Evolutionary conservation across 352 stramenopile genomes (phyloP), one percentile per base, ranked within the genome.

Genomic region (Thalassiosira mediterranea): DNA sequence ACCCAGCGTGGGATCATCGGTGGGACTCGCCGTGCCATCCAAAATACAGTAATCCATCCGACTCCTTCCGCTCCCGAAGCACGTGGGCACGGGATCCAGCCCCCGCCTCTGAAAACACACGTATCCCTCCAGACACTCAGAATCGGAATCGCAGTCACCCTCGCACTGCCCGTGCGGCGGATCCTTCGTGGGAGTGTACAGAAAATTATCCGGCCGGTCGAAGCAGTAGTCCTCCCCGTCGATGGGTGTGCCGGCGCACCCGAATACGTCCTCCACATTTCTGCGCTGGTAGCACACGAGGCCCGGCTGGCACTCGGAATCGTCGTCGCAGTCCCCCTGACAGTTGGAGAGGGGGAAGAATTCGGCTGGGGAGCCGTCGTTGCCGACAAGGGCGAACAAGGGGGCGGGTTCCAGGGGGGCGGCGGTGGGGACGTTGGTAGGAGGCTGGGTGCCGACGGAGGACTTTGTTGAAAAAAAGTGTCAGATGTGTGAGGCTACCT

Each of bases 171-270:
- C 34, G 34, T 7, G 34, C 7, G 34, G 34, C 49, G 4, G 25
- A 32, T 4, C 21, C 5, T 26, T 53, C 7, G 8, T 53, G 5
- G 5, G 5, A 1, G 19, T 19, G 19, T 25, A 37, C 26, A 60
- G 51, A n/a, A 42, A 60, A 13, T 60, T 40, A 1, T 2, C 25
- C 11, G 51, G 51, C 8, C 51, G 69, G 5, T 60, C 34, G 48
- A 62, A 66, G 32, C 78, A 86, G 34, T 72, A 86, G 21, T 80
- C 72, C n/a, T 21, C 69, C 3, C 72, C 61, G 26, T n/a, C 48
- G 5, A 0, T 47, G 25, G 49, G 61, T 28, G 42, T 28, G 7
- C 76, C 76, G 37, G 13, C 26, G 42, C 77, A 86, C 13, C 72
- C 67, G 40, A 72, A 72, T 42, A 86, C 72, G 13, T 34, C 1